These are phyloP conservation scores for Coemansia sp. DNA, from an alignment of 192 early-diverging fungal species.

Conservation along the genomic window DNA sequence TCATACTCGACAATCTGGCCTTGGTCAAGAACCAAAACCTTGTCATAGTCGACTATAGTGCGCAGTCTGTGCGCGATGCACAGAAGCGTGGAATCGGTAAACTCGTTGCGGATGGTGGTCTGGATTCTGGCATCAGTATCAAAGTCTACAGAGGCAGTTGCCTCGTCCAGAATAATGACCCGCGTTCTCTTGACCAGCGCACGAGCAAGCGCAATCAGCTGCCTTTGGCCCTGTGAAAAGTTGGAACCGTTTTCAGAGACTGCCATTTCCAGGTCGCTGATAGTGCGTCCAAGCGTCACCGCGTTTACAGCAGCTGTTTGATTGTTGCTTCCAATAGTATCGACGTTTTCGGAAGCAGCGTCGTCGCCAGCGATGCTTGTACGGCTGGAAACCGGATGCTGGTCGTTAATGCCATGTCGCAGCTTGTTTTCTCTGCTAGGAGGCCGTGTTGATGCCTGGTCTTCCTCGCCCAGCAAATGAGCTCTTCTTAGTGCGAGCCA, in stretches of 20 bases:
- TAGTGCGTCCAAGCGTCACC: constrained; percentile 35
- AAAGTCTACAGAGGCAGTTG: constrained; percentile 77
- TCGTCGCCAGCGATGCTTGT: constrained; percentile 20
- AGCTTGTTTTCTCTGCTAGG: not conserved
- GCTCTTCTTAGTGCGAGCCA: constrained; percentile 71
- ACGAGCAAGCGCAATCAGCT: constrained; percentile 81
- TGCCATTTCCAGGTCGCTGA: constrained; percentile 39
- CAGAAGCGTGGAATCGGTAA: constrained; percentile 65
- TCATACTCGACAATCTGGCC: constrained; percentile 73
- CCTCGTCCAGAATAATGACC: constrained; percentile 76
- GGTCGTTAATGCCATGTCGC: not conserved
- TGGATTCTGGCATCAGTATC: constrained; percentile 82
- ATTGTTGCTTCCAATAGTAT: not conserved
- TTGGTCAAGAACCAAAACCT: constrained; percentile 76
- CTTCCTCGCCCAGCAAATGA: constrained; percentile 58
- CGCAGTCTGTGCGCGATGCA: constrained; percentile 78
- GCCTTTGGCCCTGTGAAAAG: constrained; percentile 82
- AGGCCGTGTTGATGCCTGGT: not conserved
- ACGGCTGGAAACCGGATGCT: constrained; percentile 20
- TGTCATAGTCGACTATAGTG: constrained; percentile 74
- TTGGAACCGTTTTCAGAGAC: constrained; percentile 69
- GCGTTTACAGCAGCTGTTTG: not conserved
- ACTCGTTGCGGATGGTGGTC: constrained; percentile 63
- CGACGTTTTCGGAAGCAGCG: not conserved
- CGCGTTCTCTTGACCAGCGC: constrained; percentile 72